Conservation (phyloP, 2,329 filamentous ascomycete genomes). For the Diaporthe caulivora region DNA sequence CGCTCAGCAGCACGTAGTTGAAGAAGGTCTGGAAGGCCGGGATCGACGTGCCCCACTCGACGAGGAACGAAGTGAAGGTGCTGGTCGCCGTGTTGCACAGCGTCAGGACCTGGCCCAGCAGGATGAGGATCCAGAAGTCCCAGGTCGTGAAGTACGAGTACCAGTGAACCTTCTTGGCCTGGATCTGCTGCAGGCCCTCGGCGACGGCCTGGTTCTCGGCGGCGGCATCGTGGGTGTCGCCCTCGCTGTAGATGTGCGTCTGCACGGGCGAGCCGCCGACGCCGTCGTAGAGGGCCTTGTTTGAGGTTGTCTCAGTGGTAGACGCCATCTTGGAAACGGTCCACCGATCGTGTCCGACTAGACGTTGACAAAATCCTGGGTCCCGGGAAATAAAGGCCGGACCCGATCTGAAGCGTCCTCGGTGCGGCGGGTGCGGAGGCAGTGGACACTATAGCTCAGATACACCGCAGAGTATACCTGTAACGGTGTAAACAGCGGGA, state of each 20-base stretch:
- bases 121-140: slow-evolving; percentile 89
- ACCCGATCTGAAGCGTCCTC: background rate
- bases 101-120: slow-evolving; percentile 85
- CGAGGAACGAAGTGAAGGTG: slow-evolving; percentile 86
- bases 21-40: slow-evolving; percentile 97
- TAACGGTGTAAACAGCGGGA: background rate
- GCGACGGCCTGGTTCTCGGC: slow-evolving; percentile 55
- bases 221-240: slow-evolving; percentile 34
- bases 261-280: slow-evolving; percentile 45
- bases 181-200: slow-evolving; percentile 66
- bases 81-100: slow-evolving; percentile 94
- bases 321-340: slow-evolving; percentile 31
- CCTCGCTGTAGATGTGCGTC: slow-evolving; percentile 42
- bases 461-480: background rate
- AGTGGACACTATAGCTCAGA: background rate
- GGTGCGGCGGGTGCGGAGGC: background rate
- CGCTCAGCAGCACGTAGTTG: slow-evolving; percentile 87
- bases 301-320: slow-evolving; percentile 36
- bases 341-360: background rate
- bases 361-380: background rate
- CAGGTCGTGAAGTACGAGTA: slow-evolving; percentile 83
- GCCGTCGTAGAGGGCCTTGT: slow-evolving; percentile 47
- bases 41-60: slow-evolving; percentile 76
- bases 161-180: slow-evolving; percentile 68
- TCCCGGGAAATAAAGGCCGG: background rate